phyloP scores from a whole-genome alignment of 495 filamentous ascomycete species.

The Terfezia claveryi region DNA sequence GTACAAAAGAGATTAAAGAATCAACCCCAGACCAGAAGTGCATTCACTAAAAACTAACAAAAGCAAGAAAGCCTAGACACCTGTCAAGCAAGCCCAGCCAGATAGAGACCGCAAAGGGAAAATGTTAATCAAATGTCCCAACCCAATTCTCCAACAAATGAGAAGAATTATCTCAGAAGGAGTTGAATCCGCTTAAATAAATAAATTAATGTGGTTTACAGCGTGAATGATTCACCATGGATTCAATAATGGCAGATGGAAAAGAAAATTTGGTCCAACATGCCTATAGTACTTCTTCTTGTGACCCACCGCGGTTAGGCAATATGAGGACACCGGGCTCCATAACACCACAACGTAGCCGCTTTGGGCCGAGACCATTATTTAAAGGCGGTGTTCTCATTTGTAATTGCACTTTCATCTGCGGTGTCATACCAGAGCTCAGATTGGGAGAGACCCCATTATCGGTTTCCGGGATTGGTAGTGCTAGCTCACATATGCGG shows the following conservation, averaged over 20 bases:
- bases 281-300: neutral
- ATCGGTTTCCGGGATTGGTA: neutral
- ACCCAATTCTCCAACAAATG: neutral
- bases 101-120: neutral
- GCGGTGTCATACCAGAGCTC: slow-evolving; percentile 5
- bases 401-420: neutral
- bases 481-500: neutral
- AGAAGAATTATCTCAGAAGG: neutral
- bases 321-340: too few species aligned
- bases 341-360: neutral
- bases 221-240: too few species aligned
- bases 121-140: neutral
- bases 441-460: neutral
- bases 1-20: too few species aligned
- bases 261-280: neutral
- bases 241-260: too few species aligned
- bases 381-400: neutral
- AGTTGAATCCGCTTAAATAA: too few species aligned
- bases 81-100: neutral
- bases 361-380: neutral
- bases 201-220: too few species aligned
- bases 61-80: neutral
- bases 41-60: neutral
- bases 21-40: too few species aligned
- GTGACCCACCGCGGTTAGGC: too few species aligned